Conservation (phyloP, 495 filamentous ascomycete genomes). For the Aspergillus affinis region DNA sequence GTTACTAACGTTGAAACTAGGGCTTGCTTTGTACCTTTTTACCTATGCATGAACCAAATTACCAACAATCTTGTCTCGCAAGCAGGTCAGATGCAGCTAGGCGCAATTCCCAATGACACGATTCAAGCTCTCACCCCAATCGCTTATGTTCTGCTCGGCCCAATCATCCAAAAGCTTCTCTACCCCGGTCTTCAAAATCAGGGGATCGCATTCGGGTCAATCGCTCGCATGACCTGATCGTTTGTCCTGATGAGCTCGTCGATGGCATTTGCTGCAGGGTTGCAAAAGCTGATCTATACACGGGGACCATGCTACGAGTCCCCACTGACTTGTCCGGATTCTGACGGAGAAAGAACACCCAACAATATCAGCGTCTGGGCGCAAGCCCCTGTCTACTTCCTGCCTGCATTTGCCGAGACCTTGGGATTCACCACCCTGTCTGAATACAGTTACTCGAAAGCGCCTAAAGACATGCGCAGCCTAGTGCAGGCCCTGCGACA, state of each 20-base stretch:
- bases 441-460: conserved; percentile 7
- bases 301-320: background rate
- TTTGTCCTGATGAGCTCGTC: background rate
- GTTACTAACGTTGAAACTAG: background rate
- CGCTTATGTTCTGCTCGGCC: conserved; percentile 1
- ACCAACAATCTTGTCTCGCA: conserved; percentile 5
- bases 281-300: conserved; percentile 2
- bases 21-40: conserved; percentile 1
- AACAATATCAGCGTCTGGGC: conserved; percentile 3
- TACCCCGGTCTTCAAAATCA: background rate
- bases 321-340: conserved; percentile 1
- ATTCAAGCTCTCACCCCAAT: conserved; percentile 4
- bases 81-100: conserved; percentile 3
- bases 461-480: conserved; percentile 2
- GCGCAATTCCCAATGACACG: background rate
- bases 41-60: conserved; percentile 3
- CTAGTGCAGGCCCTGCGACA: conserved; percentile 1
- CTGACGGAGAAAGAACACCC: background rate
- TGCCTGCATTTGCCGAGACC: background rate
- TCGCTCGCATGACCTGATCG: background rate
- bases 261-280: background rate
- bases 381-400: conserved; percentile 1
- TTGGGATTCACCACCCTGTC: background rate
- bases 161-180: conserved; percentile 4
- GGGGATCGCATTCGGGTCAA: background rate